Base-by-base conservation (phyloP, 306 rosid species). In the Spatholobus suberectus region DNA sequence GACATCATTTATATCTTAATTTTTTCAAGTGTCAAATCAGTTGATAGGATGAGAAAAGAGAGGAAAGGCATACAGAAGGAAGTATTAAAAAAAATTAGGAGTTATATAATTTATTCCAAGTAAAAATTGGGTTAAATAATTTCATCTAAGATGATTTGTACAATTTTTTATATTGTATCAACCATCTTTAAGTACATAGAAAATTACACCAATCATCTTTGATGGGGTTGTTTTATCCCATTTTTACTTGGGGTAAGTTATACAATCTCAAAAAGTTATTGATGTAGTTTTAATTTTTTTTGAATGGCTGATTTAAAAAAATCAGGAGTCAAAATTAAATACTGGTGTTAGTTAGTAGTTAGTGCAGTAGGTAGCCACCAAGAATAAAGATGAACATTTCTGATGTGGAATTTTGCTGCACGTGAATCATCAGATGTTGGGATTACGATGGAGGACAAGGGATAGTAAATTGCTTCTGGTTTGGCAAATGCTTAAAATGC, bases 401-500 rank as follows among this genome's bases (percentile, higher is more conserved):
- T 26, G 70, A 82, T 77, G 84, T 59, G 86, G 70, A 21, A 44
- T 70, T 24, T 83, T 83, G 85, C 27, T 70, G 8, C 83, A 80
- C 70, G 77, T 75, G 84, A 77, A 73, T 4, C 35, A 24, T 8
- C 67, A 59, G 63, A 80, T 32, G 73, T 54, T 51, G 66, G 77
- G 59, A 34, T 21, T 55, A 61, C 8, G 79, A 43, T 26, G 79
- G 55, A 59, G 34, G 23, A 78, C 29, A 75, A 62, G 17, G 66
- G 49, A 46, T 76, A 10, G 57, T 49, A 70, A 63, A 70, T 41
- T 81, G 76, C 18, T 51, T 52, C 0, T 27, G 52, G 41, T 41
- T 83, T 83, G 76, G 83, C 83, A 71, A 70, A 85, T 82, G 79
- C 68, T 58, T 73, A 79, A 69, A 75, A 76, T 73, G 83, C 82